Percentiles rank a stretch among this genome's conserved stretches.
Conservation (phyloP, 768 basidiomycete species). For the Termitomyces eurrhizus region DNA sequence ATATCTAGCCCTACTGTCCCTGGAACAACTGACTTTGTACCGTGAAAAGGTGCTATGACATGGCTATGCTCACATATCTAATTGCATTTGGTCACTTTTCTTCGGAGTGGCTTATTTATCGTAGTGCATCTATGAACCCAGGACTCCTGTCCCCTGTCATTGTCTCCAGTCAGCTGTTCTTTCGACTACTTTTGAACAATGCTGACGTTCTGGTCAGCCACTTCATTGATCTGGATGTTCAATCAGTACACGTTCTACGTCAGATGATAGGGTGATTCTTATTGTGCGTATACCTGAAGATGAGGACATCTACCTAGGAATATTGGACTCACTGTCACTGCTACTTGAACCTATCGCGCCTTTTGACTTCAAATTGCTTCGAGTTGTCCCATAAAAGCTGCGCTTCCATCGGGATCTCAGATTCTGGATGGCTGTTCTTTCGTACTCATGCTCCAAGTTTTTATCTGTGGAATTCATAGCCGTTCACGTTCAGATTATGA, state of each 20-base stretch:
- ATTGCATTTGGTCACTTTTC: constrained; percentile 89
- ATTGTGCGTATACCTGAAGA: not conserved
- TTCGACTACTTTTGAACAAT: not conserved
- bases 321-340: not conserved
- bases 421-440: not conserved
- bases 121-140: constrained; percentile 57
- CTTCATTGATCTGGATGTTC: constrained; percentile 82
- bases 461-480: not conserved
- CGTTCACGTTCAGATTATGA: not conserved
- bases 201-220: constrained; percentile 36
- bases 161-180: constrained; percentile 69
- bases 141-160: constrained; percentile 72
- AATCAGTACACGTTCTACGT: constrained; percentile 81
- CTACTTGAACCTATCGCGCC: not conserved
- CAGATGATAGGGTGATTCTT: constrained; percentile 14
- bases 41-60: constrained; percentile 78
- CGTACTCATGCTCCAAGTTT: not conserved
- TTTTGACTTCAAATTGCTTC: not conserved
- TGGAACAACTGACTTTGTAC: constrained; percentile 10
- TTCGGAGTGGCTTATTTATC: constrained; percentile 81
- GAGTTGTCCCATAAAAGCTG: not conserved
- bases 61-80: constrained; percentile 83
- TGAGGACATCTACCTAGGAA: not conserved
- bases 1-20: not conserved
- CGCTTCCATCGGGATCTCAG: not conserved